Percentiles rank a stretch among this genome's conserved stretches.
These are phyloP conservation scores for Chaetomium sp. DNA, from an alignment of 2,329 filamentous ascomycete species.

Conservation along the genomic window DNA sequence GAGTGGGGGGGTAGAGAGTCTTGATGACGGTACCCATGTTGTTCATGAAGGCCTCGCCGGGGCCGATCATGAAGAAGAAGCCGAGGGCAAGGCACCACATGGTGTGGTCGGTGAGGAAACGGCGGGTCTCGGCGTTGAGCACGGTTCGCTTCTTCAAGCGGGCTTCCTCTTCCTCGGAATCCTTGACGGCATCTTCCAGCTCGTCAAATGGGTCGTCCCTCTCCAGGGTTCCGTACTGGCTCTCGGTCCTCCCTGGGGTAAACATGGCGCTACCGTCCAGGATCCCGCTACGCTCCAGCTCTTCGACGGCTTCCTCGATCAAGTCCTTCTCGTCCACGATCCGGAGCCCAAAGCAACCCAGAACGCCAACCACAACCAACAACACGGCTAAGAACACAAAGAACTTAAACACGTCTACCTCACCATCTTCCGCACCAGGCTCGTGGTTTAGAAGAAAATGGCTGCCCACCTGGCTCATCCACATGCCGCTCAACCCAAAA, in stretches of 20 bases:
- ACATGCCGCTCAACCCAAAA: conserved; percentile 92
- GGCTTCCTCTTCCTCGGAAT: conserved; percentile 41
- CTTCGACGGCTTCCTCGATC: conserved; percentile 84
- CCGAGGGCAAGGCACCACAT: conserved; percentile 94
- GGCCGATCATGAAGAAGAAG: conserved; percentile 89
- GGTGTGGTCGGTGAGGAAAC: conserved; percentile 78
- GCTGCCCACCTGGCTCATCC: conserved; percentile 84
- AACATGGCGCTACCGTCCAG: conserved; percentile 72
- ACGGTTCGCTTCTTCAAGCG: conserved; percentile 79
- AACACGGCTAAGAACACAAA: conserved; percentile 77
- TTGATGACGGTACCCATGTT: conserved; percentile 92
- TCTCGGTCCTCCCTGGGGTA: conserved; percentile 45
- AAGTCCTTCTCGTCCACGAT: conserved; percentile 80
- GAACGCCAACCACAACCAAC: conserved; percentile 62
- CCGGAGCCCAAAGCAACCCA: conserved; percentile 67
- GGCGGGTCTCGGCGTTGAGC: conserved; percentile 81
- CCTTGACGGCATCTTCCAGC: conserved; percentile 37
- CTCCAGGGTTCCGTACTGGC: conserved; percentile 53
- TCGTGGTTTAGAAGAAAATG: conserved; percentile 57
- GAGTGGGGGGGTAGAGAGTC: conserved; percentile 62
- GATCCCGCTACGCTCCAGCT: conserved; percentile 82
- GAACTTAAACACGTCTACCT: conserved; percentile 73
- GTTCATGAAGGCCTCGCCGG: conserved; percentile 97
- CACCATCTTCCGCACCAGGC: conserved; percentile 46
- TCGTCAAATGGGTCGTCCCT: conserved; percentile 33